Evolutionary conservation across 177 flowering plant genomes (phyloP).

Genomic region (Vitis hybrid): DNA sequence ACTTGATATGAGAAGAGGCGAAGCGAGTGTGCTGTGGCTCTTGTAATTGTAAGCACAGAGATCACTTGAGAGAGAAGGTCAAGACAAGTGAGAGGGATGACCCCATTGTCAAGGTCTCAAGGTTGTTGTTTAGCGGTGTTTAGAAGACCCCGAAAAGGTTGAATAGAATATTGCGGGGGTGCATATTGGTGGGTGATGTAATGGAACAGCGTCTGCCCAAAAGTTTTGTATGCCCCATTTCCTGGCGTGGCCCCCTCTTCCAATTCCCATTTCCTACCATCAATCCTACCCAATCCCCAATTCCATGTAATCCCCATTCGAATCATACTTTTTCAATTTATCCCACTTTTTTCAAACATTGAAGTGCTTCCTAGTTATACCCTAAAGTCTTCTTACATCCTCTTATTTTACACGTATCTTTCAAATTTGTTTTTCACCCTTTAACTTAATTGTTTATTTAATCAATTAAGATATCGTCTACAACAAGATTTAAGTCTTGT

Average conservation of each 20-base stretch:
- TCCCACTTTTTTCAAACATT: too few relatives aligned
- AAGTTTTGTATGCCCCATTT: conserved; percentile 3
- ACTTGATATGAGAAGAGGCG: conserved; percentile 7
- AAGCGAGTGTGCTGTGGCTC: background rate
- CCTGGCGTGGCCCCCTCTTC: background rate
- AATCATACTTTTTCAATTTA: conserved; percentile 12
- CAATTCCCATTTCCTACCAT: conserved; percentile 29
- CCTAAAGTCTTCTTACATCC: too few relatives aligned
- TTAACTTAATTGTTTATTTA: too few relatives aligned
- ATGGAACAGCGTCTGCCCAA: conserved; percentile 22
- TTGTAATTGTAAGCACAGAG: background rate
- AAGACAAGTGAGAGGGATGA: background rate
- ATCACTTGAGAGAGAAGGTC: background rate
- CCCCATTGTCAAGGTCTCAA: background rate
- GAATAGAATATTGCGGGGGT: background rate
- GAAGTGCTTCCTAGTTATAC: too few relatives aligned
- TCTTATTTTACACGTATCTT: too few relatives aligned
- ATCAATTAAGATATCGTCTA: too few relatives aligned
- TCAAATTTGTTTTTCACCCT: too few relatives aligned
- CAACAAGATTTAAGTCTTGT: too few relatives aligned
- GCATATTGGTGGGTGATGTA: conserved; percentile 24
- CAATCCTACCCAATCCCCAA: conserved; percentile 11
- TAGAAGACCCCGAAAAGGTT: conserved; percentile 6
- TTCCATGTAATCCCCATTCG: conserved; percentile 8
- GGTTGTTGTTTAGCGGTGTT: background rate